Evolutionary conservation across 345 rosid species (phyloP).

Genomic region (Gossypium bickii): DNA sequence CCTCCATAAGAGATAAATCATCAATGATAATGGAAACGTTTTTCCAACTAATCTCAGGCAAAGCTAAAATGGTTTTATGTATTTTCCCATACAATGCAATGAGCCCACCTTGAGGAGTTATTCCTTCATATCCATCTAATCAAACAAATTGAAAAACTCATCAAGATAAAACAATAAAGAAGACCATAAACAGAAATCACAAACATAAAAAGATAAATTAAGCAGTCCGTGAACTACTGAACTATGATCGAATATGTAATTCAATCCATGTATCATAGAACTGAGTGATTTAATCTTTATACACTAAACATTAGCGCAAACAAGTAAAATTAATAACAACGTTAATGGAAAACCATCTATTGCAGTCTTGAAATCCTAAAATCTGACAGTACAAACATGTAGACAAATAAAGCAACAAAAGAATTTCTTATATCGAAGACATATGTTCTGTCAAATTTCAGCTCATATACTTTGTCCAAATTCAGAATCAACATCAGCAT

Average conservation of each 20-base stretch:
- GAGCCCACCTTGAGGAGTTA: slow-evolving; percentile 37
- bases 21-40: slow-evolving; percentile 69
- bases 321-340: background rate
- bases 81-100: slow-evolving; percentile 51
- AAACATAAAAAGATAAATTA: background rate
- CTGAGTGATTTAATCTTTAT: background rate
- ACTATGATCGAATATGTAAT: background rate
- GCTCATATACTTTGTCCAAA: background rate
- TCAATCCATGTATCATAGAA: background rate
- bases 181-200: background rate
- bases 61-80: slow-evolving; percentile 33
- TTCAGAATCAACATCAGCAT: background rate
- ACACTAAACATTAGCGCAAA: background rate
- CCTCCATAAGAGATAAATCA: slow-evolving; percentile 82
- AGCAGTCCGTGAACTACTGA: background rate
- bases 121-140: slow-evolving; percentile 40
- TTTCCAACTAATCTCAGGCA: slow-evolving; percentile 40
- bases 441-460: background rate
- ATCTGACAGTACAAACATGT: background rate
- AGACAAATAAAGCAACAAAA: background rate
- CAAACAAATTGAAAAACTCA: slow-evolving; percentile 13
- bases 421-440: background rate
- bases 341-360: background rate
- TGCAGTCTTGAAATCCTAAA: background rate
- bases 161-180: background rate